phyloP scores from a whole-genome alignment of 352 stramenopile genomes.

The Phytophthora sp. region DNA sequence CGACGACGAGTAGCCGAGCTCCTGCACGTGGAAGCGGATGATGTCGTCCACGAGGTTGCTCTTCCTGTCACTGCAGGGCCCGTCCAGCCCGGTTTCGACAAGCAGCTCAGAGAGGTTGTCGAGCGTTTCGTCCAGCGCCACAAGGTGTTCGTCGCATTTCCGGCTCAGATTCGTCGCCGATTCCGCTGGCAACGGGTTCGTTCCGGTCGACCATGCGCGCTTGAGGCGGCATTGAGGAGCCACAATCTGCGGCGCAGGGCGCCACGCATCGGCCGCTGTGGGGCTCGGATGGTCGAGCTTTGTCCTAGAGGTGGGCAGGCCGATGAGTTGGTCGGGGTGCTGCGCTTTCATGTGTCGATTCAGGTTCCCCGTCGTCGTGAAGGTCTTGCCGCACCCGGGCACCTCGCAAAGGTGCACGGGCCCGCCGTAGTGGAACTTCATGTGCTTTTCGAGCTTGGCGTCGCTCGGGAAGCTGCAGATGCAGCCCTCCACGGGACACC shows the following conservation, averaged over 20 bases:
- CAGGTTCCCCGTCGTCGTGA: slow-evolving; percentile 62
- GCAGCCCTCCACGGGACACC: slow-evolving; percentile 44
- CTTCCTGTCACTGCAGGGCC: background rate
- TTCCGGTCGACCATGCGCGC: slow-evolving; percentile 29
- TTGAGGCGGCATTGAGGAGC: slow-evolving; percentile 16
- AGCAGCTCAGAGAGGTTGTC: slow-evolving; percentile 40
- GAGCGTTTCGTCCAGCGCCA: slow-evolving; percentile 27
- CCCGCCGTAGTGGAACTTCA: slow-evolving; percentile 53
- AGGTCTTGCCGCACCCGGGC: slow-evolving; percentile 60
- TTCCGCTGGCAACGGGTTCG: slow-evolving; percentile 24
- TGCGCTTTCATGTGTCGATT: slow-evolving; percentile 56
- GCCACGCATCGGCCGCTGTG: slow-evolving; percentile 27
- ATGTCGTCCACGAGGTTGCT: slow-evolving; percentile 48
- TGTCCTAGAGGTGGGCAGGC: slow-evolving; percentile 32
- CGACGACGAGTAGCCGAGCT: slow-evolving; percentile 38
- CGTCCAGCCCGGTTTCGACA: slow-evolving; percentile 35
- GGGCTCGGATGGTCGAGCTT: slow-evolving; percentile 17
- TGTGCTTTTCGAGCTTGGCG: slow-evolving; percentile 55
- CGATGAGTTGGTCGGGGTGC: slow-evolving; percentile 20
- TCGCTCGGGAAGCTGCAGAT: slow-evolving; percentile 39
- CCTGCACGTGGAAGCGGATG: slow-evolving; percentile 48
- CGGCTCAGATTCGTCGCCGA: slow-evolving; percentile 28
- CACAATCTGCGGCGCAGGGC: background rate
- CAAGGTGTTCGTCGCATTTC: slow-evolving; percentile 8
- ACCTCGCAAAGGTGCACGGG: slow-evolving; percentile 46